These are phyloP conservation scores for Candida dendrica DNA, from an alignment of 805 yeast species.

Conservation along the genomic window DNA sequence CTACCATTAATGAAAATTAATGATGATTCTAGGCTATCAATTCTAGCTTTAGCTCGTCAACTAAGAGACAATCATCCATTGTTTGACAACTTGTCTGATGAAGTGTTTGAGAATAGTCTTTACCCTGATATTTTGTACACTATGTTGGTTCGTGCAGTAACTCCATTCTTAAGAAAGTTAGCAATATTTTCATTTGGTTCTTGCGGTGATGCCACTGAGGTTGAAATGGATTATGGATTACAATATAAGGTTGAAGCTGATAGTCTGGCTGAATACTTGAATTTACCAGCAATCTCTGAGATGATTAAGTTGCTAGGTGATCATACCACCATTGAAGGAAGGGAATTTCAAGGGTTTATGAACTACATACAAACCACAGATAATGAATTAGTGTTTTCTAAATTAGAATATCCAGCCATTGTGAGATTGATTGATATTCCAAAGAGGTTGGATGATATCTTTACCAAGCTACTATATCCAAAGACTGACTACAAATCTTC, in stretches of 20 bases:
- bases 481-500: conserved; percentile 31
- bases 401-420: conserved; percentile 57
- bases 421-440: conserved; percentile 63
- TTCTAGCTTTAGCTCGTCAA: conserved; percentile 7
- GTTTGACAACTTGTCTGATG: conserved; percentile 22
- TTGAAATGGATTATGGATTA: conserved; percentile 20
- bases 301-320: conserved; percentile 8
- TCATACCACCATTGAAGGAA: conserved; percentile 18
- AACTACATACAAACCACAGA: conserved; percentile 15
- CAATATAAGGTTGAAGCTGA: conserved; percentile 42
- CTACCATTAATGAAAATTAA: conserved; percentile 21
- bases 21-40: conserved; percentile 3
- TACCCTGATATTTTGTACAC: conserved; percentile 40
- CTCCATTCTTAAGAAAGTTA: conserved; percentile 61
- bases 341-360: conserved; percentile 11
- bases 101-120: conserved; percentile 11
- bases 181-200: conserved; percentile 48
- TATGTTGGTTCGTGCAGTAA: conserved; percentile 45
- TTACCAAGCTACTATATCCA: conserved; percentile 49
- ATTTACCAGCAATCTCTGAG: conserved; percentile 32
- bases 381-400: conserved; percentile 11
- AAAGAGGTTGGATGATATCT: conserved; percentile 55
- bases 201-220: conserved; percentile 38
- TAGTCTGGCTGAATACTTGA: conserved; percentile 41
- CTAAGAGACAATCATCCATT: conserved; percentile 21